Conservation (phyloP, 805 yeast species). For the Barnettozyma botsteinii region DNA sequence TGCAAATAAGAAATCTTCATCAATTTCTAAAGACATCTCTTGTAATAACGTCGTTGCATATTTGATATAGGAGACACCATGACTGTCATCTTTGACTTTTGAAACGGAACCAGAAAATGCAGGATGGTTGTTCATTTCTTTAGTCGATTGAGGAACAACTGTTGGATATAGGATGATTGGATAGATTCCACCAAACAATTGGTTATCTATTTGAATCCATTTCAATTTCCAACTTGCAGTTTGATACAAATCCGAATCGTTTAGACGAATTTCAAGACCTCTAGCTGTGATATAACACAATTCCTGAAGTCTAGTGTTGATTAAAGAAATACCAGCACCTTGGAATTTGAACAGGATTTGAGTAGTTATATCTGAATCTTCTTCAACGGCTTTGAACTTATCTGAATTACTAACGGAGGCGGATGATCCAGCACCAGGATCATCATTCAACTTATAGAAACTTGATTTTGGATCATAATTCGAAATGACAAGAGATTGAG, state of each 20-base stretch:
- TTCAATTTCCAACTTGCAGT: conserved; percentile 74
- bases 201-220: conserved; percentile 95
- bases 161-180: conserved; percentile 90
- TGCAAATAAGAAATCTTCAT: conserved; percentile 86
- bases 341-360: conserved; percentile 57
- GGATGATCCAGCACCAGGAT: conserved; percentile 26
- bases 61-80: conserved; percentile 86
- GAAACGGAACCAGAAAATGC: conserved; percentile 83
- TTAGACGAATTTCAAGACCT: conserved; percentile 76
- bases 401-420: conserved; percentile 32
- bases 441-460: conserved; percentile 49
- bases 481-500: conserved; percentile 79
- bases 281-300: conserved; percentile 75
- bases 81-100: conserved; percentile 78
- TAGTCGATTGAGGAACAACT: conserved; percentile 75
- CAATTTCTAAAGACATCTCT: conserved; percentile 87
- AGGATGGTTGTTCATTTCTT: conserved; percentile 85
- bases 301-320: conserved; percentile 68
- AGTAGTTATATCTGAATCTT: conserved; percentile 30
- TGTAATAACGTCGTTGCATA: conserved; percentile 87
- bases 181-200: conserved; percentile 77
- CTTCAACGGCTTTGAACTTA: conserved; percentile 46
- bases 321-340: conserved; percentile 84
- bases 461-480: conserved; percentile 76
- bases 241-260: conserved; percentile 80